Conservation (phyloP, 768 basidiomycete genomes). For the Lactarius sanguifluus region DNA sequence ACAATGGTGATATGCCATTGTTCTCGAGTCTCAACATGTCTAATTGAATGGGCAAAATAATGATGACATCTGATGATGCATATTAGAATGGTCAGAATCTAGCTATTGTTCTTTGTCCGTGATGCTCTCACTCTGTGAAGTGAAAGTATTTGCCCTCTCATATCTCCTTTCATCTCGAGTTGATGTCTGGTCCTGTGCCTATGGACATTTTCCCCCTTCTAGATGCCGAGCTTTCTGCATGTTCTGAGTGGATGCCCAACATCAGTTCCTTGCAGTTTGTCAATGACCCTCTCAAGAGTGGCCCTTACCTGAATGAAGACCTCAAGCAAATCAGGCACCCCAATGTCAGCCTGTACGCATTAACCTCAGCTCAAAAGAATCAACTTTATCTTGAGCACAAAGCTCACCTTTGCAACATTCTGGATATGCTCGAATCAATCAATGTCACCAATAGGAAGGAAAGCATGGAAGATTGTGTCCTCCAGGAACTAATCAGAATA, state of each 20-base stretch:
- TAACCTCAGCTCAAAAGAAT: not conserved
- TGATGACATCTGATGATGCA: too few species aligned
- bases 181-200: too few species aligned
- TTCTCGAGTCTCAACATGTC: too few species aligned
- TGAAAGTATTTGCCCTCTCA: too few species aligned
- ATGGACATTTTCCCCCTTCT: too few species aligned
- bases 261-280: not conserved
- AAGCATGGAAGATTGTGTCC: not conserved
- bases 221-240: too few species aligned
- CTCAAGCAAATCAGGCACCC: not conserved
- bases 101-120: too few species aligned
- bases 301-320: not conserved
- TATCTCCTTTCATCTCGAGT: too few species aligned
- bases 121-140: too few species aligned
- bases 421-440: not conserved
- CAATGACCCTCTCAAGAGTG: not conserved
- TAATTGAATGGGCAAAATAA: too few species aligned
- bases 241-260: not conserved
- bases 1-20: too few species aligned
- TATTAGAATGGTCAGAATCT: too few species aligned
- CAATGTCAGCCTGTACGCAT: not conserved
- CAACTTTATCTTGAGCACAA: not conserved
- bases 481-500: slow-evolving; percentile 8
- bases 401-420: not conserved
- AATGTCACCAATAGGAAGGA: not conserved